A percentile compares a stretch with the other conserved stretches of the same genome.
These are phyloP conservation scores for Mycothermus thermophilus DNA, from an alignment of 495 filamentous ascomycete genomes.

Conservation along the genomic window DNA sequence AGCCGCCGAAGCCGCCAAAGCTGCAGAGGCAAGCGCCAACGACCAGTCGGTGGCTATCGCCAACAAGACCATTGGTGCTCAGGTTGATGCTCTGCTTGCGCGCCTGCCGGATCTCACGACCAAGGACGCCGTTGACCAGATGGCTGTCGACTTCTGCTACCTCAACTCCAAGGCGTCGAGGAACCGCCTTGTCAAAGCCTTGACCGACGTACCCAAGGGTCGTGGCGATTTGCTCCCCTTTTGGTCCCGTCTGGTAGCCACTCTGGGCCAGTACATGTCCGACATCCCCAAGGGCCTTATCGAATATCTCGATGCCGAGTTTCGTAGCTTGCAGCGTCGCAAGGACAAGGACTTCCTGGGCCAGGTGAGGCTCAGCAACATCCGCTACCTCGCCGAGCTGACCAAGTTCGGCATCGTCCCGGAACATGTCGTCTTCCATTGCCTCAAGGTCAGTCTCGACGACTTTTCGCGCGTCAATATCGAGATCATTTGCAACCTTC, in stretches of 20 bases:
- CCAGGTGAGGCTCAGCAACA: slow-evolving; percentile 85
- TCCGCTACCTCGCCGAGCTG: slow-evolving; percentile 90
- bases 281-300: slow-evolving; percentile 88
- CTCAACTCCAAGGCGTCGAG: slow-evolving; percentile 96
- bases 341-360: slow-evolving; percentile 96
- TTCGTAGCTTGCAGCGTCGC: slow-evolving; percentile 90
- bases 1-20: slow-evolving; percentile 39
- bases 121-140: slow-evolving; percentile 83
- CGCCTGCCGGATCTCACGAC: slow-evolving; percentile 79
- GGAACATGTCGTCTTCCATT: slow-evolving; percentile 98
- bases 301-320: slow-evolving; percentile 89
- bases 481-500: slow-evolving; percentile 91
- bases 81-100: slow-evolving; percentile 82
- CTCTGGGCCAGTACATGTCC: slow-evolving; percentile 82
- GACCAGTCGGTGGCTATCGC: slow-evolving; percentile 87
- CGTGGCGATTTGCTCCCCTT: slow-evolving; percentile 82
- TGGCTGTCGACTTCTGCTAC: slow-evolving; percentile 92
- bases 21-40: slow-evolving; percentile 40
- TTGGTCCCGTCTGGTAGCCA: slow-evolving; percentile 86
- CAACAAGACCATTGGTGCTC: slow-evolving; percentile 94
- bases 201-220: slow-evolving; percentile 89
- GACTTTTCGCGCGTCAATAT: slow-evolving; percentile 98
- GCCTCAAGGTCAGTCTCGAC: slow-evolving; percentile 90
- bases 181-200: slow-evolving; percentile 81
- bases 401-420: slow-evolving; percentile 98